Evolutionary conservation across 2,329 filamentous ascomycete species (phyloP).

Genomic region (Podosphaera xanthii): DNA sequence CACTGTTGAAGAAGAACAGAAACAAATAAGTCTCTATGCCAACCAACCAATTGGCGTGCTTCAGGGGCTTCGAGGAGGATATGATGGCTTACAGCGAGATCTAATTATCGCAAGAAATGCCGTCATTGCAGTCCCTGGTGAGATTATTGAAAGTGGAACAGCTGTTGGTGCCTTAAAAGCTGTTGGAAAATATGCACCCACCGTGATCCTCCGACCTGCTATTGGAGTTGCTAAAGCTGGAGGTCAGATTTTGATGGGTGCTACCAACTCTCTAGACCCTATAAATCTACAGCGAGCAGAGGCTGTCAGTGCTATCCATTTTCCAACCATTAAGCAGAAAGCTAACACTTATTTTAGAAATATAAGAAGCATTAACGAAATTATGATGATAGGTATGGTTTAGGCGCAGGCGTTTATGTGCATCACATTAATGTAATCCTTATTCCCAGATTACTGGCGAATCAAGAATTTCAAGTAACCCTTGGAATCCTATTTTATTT

Average conservation of each 20-base stretch:
- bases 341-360: conserved; percentile 13
- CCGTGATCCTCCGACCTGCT: conserved; percentile 72
- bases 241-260: conserved; percentile 73
- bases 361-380: conserved; percentile 16
- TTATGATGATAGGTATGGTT: conserved; percentile 3
- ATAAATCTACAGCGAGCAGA: conserved; percentile 60
- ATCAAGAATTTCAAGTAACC: too few species aligned
- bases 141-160: conserved; percentile 67
- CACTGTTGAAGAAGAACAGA: conserved; percentile 45
- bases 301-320: conserved; percentile 46
- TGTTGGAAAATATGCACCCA: conserved; percentile 65
- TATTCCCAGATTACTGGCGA: too few species aligned
- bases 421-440: too few species aligned
- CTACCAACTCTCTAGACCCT: conserved; percentile 76
- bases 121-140: conserved; percentile 80
- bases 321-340: background rate
- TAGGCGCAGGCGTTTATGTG: too few species aligned
- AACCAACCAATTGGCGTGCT: conserved; percentile 80
- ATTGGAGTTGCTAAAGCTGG: conserved; percentile 79
- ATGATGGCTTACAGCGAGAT: conserved; percentile 63
- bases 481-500: too few species aligned
- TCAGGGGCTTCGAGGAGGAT: conserved; percentile 66
- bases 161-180: conserved; percentile 61
- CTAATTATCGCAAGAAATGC: conserved; percentile 72
- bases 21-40: conserved; percentile 75